Percentiles rank a stretch among this genome's conserved stretches.
phyloP scores from a whole-genome alignment of 202 grass and related monocot genomes.

The Elaeis oleifera region DNA sequence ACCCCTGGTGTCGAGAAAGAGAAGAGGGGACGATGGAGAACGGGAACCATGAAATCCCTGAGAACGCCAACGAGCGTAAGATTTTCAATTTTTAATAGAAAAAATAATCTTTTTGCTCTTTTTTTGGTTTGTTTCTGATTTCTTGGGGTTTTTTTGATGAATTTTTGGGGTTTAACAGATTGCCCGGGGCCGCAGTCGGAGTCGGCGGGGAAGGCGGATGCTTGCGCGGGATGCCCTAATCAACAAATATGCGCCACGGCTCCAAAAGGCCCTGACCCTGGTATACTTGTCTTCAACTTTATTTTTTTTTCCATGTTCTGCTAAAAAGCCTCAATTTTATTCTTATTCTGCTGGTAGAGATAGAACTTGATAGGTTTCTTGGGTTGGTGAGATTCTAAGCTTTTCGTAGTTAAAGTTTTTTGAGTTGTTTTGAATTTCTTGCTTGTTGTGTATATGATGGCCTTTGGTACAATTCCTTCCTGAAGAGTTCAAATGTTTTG shows the following conservation, averaged over 20 bases:
- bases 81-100: not conserved
- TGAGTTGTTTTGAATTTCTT: too few species aligned
- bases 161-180: conserved; percentile 32
- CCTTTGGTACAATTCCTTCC: too few species aligned
- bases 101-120: not conserved
- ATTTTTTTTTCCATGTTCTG: not conserved
- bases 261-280: conserved; percentile 85
- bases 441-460: too few species aligned
- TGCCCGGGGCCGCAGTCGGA: conserved; percentile 85
- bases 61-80: conserved; percentile 91
- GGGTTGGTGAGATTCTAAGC: too few species aligned
- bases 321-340: not conserved
- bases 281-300: conserved; percentile 30
- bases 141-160: not conserved
- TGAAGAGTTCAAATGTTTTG: too few species aligned
- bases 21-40: conserved; percentile 38
- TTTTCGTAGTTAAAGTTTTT: too few species aligned
- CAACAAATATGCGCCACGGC: conserved; percentile 91
- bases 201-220: conserved; percentile 67
- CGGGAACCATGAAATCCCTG: conserved; percentile 55
- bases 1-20: not conserved
- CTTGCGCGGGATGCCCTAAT: conserved; percentile 85
- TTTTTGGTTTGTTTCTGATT: not conserved
- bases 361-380: too few species aligned
- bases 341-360: not conserved